Evolutionary conservation across 805 yeast species (phyloP).

Genomic region (Jamesozyma gamospora): DNA sequence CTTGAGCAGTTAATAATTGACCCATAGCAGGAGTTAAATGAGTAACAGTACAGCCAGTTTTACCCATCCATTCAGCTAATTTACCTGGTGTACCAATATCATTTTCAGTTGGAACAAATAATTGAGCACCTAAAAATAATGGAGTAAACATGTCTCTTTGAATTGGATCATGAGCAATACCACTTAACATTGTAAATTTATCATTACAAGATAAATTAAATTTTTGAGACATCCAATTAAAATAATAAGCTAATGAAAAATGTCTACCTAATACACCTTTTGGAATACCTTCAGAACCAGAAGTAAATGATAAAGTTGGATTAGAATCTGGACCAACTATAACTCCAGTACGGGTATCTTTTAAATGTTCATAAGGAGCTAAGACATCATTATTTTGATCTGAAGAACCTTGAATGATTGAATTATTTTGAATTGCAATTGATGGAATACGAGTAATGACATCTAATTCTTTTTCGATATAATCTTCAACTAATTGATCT

Average conservation of each 20-base stretch:
- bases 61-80: constrained; percentile 94
- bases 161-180: constrained; percentile 98
- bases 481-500: constrained; percentile 68
- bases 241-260: constrained; percentile 90
- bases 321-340: constrained; percentile 95
- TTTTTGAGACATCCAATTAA: constrained; percentile 95
- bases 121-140: constrained; percentile 84
- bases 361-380: constrained; percentile 35
- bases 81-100: constrained; percentile 98
- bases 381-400: constrained; percentile 40
- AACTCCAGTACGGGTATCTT: constrained; percentile 66
- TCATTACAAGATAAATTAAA: constrained; percentile 72
- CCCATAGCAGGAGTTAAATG: constrained; percentile 99
- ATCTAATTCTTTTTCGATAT: constrained; percentile 60
- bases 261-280: constrained; percentile 98
- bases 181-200: constrained; percentile 92
- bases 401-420: constrained; percentile 49
- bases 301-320: constrained; percentile 92
- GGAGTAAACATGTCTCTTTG: constrained; percentile 99
- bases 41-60: constrained; percentile 85
- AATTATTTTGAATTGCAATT: constrained; percentile 68
- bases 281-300: constrained; percentile 97
- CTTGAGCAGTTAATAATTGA: constrained; percentile 91
- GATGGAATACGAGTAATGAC: constrained; percentile 68
- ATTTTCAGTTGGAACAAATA: constrained; percentile 89